Base-by-base conservation (phyloP, 1,284 basidiomycete species). In the Pisolithus thermaeus region DNA sequence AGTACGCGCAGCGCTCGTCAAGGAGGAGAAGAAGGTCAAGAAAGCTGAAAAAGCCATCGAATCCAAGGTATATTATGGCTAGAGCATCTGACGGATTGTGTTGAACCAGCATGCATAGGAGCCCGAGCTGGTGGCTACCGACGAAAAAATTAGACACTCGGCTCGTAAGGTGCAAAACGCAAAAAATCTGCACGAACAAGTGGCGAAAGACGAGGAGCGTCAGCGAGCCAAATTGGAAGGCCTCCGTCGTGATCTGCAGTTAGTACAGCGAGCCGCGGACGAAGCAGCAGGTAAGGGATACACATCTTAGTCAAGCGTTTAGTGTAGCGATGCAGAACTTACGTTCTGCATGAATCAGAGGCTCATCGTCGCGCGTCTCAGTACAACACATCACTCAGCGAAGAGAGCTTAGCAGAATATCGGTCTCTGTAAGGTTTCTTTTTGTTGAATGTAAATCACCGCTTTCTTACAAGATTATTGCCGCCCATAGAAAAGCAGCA, bases 341-440 rank as follows among this genome's bases (percentile, higher is more conserved):
- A 22, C 14, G 16, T 16, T 52, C 37, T 22, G 55, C 20, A 40
- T 12, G 5, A n/a, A 35, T 4, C 63, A 87, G 90, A 92, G 71
- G 83, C 84, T 38, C 89, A 92, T 61, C 75, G 88, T 51, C 81
- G 77, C 58, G 80, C 84, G 3, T 85, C 88, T 14, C 80, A 86
- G 58, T 73, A 83, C 44, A 93, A 91, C 44, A 73, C 91, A 41
- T 84, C 87, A 0, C 73, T 99, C 4, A 90, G 82, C 52, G 86
- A 91, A 61, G 87, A 89, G 51, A 91, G 87, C 60, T 72, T 98
- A 9, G 84, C 87, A 45, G 89, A 97, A 63, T 99, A 99, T 69
- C 87, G 88, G 37, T 73, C 79, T 63, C 72, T 97, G 89, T 93
- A 56, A 60, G 87, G 65, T 11, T 39, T 37, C 30, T 23, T 20